phyloP scores from a whole-genome alignment of 2,329 filamentous ascomycete species.

The Colletotrichum trifolii region DNA sequence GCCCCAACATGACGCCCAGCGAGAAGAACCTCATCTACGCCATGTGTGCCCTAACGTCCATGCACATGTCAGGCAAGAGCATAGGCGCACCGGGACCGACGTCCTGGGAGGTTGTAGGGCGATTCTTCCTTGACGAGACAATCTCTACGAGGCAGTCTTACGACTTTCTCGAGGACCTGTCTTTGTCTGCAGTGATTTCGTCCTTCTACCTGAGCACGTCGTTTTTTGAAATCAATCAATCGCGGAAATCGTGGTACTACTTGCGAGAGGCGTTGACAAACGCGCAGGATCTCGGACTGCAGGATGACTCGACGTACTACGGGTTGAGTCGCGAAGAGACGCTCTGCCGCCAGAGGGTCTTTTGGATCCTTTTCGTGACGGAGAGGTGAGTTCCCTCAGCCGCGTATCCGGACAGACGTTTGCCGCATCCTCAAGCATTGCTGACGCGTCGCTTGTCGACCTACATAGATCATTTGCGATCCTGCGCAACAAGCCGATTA shows the following conservation, averaged over 20 bases:
- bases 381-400: constrained; percentile 58
- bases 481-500: constrained; percentile 71
- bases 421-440: background rate
- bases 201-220: constrained; percentile 71
- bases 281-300: constrained; percentile 67
- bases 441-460: constrained; percentile 12
- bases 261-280: constrained; percentile 70
- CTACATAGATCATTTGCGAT: constrained; percentile 69
- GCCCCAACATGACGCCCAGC: constrained; percentile 46
- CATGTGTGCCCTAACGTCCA: constrained; percentile 67
- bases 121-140: constrained; percentile 68
- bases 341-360: constrained; percentile 65
- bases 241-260: constrained; percentile 71
- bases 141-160: constrained; percentile 65
- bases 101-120: constrained; percentile 61
- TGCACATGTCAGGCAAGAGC: constrained; percentile 59
- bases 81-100: constrained; percentile 50
- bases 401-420: background rate
- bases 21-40: constrained; percentile 63
- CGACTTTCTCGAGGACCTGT: constrained; percentile 67
- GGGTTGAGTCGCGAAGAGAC: constrained; percentile 60
- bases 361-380: constrained; percentile 72
- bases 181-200: constrained; percentile 67
- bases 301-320: constrained; percentile 67
- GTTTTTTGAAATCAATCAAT: constrained; percentile 71